phyloP scores from a whole-genome alignment of 768 basidiomycete genomes.

The Artomyces pyxidatus region DNA sequence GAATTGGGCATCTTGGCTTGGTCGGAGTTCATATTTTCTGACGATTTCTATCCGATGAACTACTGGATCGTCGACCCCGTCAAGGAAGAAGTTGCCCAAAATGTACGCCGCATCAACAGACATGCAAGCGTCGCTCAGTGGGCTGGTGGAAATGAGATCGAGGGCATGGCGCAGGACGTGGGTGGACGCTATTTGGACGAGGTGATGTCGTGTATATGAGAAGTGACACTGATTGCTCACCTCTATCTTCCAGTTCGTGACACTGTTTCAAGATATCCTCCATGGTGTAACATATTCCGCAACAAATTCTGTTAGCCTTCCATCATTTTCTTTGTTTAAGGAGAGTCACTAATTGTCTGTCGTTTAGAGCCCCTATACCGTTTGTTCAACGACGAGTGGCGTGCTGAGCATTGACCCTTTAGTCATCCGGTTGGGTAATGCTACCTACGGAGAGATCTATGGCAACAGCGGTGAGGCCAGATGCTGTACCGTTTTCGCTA shows the following conservation, averaged over 20 bases:
- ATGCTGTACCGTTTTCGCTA: neutral
- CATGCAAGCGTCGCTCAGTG: slow-evolving; percentile 52
- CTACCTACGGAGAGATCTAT: slow-evolving; percentile 43
- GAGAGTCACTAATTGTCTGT: neutral
- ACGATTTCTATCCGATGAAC: slow-evolving; percentile 47
- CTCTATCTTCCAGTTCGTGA: slow-evolving; percentile 31
- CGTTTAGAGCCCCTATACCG: slow-evolving; percentile 36
- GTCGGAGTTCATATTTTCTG: slow-evolving; percentile 56
- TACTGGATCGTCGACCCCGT: slow-evolving; percentile 41
- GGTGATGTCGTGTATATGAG: slow-evolving; percentile 21
- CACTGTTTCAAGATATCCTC: slow-evolving; percentile 44
- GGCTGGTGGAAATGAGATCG: slow-evolving; percentile 58
- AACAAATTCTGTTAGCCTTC: slow-evolving; percentile 35
- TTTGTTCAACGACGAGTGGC: slow-evolving; percentile 49
- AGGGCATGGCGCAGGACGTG: slow-evolving; percentile 33
- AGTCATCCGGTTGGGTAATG: slow-evolving; percentile 39
- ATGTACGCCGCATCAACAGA: slow-evolving; percentile 43
- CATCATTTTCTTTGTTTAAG: neutral
- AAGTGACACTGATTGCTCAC: neutral
- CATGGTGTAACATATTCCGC: slow-evolving; percentile 39
- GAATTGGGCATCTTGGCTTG: slow-evolving; percentile 52
- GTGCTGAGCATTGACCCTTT: slow-evolving; percentile 51
- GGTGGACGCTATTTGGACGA: slow-evolving; percentile 32
- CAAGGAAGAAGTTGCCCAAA: slow-evolving; percentile 49
- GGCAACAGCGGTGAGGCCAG: slow-evolving; percentile 39